phyloP scores from a whole-genome alignment of 2,329 filamentous ascomycete species.

The Aureobasidium sp. region DNA sequence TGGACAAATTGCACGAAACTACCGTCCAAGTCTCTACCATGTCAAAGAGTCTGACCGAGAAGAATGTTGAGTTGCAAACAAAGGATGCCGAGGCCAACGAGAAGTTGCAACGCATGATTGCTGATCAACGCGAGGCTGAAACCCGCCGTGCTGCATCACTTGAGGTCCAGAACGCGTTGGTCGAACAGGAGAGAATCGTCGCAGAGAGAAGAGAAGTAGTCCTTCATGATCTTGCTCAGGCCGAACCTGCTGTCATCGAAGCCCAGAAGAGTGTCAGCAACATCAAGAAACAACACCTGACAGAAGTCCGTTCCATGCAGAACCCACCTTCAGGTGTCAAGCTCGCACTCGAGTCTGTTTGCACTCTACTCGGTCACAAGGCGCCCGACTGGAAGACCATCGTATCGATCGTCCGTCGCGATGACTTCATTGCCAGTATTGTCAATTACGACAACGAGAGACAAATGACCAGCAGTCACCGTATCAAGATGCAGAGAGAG shows the following conservation, averaged over 20 bases:
- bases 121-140: slow-evolving; percentile 89
- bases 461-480: slow-evolving; percentile 78
- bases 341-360: slow-evolving; percentile 91
- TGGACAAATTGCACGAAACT: slow-evolving; percentile 94
- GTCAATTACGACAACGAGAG: slow-evolving; percentile 93
- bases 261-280: slow-evolving; percentile 95
- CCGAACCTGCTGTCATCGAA: slow-evolving; percentile 86
- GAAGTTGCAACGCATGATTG: slow-evolving; percentile 94
- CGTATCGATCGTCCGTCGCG: slow-evolving; percentile 75
- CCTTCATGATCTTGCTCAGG: slow-evolving; percentile 74
- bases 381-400: slow-evolving; percentile 87
- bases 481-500: slow-evolving; percentile 84
- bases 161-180: slow-evolving; percentile 77
- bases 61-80: slow-evolving; percentile 84
- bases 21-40: slow-evolving; percentile 95
- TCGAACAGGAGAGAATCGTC: slow-evolving; percentile 83
- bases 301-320: slow-evolving; percentile 94
- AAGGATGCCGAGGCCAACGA: slow-evolving; percentile 96
- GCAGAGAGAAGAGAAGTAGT: slow-evolving; percentile 76
- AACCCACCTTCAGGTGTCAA: slow-evolving; percentile 86
- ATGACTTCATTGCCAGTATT: slow-evolving; percentile 97
- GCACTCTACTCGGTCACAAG: slow-evolving; percentile 84
- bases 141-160: slow-evolving; percentile 80
- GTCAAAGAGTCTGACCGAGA: slow-evolving; percentile 80
- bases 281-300: slow-evolving; percentile 95